Evolutionary conservation across 345 rosid species (phyloP).

Genomic region (Salix exigua): DNA sequence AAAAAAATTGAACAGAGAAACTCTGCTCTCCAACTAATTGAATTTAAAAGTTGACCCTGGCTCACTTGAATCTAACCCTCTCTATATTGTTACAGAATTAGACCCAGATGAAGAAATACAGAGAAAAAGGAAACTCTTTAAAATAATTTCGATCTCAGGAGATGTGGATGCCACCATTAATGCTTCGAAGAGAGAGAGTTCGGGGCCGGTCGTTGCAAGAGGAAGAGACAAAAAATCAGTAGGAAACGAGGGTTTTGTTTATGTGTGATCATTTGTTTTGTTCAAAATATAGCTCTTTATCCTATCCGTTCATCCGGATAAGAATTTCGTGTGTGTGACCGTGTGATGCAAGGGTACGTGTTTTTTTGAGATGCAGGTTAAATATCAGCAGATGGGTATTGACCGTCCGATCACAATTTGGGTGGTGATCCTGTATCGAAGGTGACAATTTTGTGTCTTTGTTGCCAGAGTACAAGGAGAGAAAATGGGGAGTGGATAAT

Average conservation of each 20-base stretch:
- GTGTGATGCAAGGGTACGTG: background rate
- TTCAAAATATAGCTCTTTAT: background rate
- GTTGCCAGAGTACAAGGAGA: no score
- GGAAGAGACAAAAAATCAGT: background rate
- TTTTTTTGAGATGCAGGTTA: background rate
- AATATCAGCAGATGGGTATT: no score
- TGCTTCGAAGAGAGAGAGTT: background rate
- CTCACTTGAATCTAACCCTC: background rate
- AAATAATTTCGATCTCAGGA: background rate
- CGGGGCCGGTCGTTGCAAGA: background rate
- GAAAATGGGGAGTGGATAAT: background rate
- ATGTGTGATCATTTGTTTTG: background rate
- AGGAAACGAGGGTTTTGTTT: background rate
- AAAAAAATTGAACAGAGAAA: background rate
- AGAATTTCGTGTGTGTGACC: background rate
- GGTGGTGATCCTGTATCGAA: background rate
- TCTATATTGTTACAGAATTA: conserved; percentile 6
- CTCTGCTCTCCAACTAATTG: conserved; percentile 6
- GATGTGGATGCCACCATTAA: background rate
- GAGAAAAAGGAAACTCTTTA: background rate
- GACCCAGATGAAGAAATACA: conserved; percentile 9
- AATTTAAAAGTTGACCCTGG: background rate
- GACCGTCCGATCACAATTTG: background rate
- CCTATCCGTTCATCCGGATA: background rate
- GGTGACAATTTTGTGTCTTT: background rate